Evolutionary conservation across 208 protist species (phyloP).

Genomic region (Leishmania guyanensis): DNA sequence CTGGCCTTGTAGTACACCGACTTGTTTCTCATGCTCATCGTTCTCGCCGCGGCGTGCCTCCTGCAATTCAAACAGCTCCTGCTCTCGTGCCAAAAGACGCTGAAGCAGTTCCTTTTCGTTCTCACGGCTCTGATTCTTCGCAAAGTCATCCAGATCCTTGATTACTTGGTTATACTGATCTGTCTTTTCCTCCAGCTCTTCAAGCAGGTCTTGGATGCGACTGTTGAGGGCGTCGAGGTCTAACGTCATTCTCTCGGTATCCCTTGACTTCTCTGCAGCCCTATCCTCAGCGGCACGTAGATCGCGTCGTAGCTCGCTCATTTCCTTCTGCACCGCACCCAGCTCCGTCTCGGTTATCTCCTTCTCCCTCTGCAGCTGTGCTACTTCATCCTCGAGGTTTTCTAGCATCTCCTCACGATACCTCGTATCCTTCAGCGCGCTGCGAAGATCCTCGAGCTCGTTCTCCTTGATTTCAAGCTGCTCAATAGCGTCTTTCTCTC

Average conservation of each 20-base stretch:
- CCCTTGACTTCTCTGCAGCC: slow-evolving; percentile 10
- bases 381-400: slow-evolving; percentile 15
- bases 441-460: slow-evolving; percentile 32
- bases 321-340: slow-evolving; percentile 24
- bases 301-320: slow-evolving; percentile 14
- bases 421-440: slow-evolving; percentile 9
- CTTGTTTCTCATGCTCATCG: slow-evolving; percentile 56
- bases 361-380: slow-evolving; percentile 36
- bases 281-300: slow-evolving; percentile 26
- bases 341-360: slow-evolving; percentile 32
- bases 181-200: slow-evolving; percentile 62
- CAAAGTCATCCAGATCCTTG: slow-evolving; percentile 69
- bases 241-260: slow-evolving; percentile 34
- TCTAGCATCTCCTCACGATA: slow-evolving; percentile 24
- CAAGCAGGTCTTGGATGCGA: slow-evolving; percentile 49
- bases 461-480: slow-evolving; percentile 35
- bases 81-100: slow-evolving; percentile 55
- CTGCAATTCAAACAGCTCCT: slow-evolving; percentile 72
- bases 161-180: slow-evolving; percentile 66
- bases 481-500: slow-evolving; percentile 32
- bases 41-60: slow-evolving; percentile 60
- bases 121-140: slow-evolving; percentile 44
- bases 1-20: slow-evolving; percentile 65
- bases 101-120: slow-evolving; percentile 66
- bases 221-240: slow-evolving; percentile 47